Evolutionary conservation across 1,284 basidiomycete species (phyloP).

Genomic region (Cryptococcus sp.): DNA sequence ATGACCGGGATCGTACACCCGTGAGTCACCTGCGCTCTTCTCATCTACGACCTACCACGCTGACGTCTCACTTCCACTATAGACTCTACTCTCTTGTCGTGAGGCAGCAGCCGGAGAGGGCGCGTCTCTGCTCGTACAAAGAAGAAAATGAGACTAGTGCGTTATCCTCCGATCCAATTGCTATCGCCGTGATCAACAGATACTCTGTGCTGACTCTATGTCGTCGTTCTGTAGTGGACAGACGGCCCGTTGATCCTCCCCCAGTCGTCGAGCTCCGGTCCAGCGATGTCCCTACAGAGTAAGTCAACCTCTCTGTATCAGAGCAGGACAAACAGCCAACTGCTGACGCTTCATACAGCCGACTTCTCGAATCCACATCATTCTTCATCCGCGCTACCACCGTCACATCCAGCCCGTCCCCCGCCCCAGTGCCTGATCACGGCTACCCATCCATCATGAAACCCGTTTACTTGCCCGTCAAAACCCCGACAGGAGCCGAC

Average conservation of each 20-base stretch:
- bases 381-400: constrained; percentile 48
- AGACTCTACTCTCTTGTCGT: constrained; percentile 29
- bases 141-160: constrained; percentile 56
- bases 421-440: not conserved
- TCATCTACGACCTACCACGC: too few relatives aligned
- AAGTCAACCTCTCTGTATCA: not conserved
- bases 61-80: not conserved
- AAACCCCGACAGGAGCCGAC: constrained; percentile 48
- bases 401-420: constrained; percentile 9
- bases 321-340: not conserved
- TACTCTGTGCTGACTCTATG: not conserved
- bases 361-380: constrained; percentile 37
- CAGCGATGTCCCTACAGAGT: constrained; percentile 22
- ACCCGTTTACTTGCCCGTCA: constrained; percentile 39
- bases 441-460: not conserved
- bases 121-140: constrained; percentile 54
- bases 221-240: constrained; percentile 35
- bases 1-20: not conserved
- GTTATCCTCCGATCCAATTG: constrained; percentile 16
- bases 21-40: not conserved
- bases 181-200: not conserved
- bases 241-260: constrained; percentile 54
- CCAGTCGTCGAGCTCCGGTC: constrained; percentile 48
- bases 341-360: constrained; percentile 19
- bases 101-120: constrained; percentile 52